These are phyloP conservation scores for Sugiyamaella xylanicola DNA, from an alignment of 1,139 yeast species.

Conservation along the genomic window DNA sequence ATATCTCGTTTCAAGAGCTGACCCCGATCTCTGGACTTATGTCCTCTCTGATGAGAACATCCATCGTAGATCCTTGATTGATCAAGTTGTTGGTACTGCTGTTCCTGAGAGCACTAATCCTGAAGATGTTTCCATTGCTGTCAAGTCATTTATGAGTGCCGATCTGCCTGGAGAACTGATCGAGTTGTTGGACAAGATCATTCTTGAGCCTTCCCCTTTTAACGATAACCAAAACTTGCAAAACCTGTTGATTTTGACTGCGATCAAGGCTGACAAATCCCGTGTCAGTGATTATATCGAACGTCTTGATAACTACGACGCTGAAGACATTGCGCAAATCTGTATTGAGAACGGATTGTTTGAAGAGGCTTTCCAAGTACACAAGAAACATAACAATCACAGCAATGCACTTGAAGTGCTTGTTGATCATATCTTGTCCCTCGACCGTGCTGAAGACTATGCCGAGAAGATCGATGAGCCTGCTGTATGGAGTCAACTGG, in stretches of 20 bases:
- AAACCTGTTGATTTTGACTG: slow-evolving; percentile 88
- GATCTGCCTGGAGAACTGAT: slow-evolving; percentile 90
- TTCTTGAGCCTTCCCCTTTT: slow-evolving; percentile 95
- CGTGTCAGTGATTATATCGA: slow-evolving; percentile 85
- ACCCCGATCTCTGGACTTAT: slow-evolving; percentile 74
- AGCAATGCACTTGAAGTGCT: slow-evolving; percentile 84
- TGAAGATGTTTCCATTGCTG: slow-evolving; percentile 93
- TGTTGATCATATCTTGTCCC: slow-evolving; percentile 89
- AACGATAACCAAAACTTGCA: slow-evolving; percentile 93
- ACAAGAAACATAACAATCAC: slow-evolving; percentile 79
- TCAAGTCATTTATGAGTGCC: slow-evolving; percentile 95
- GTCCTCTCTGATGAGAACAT: slow-evolving; percentile 76
- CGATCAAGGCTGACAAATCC: slow-evolving; percentile 90
- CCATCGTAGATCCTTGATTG: slow-evolving; percentile 88
- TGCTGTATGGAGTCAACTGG: slow-evolving; percentile 92
- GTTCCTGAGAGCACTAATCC: slow-evolving; percentile 95
- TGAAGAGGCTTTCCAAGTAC: slow-evolving; percentile 95
- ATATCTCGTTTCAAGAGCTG: slow-evolving; percentile 84
- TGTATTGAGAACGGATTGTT: slow-evolving; percentile 84
- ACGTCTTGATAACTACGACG: slow-evolving; percentile 87
- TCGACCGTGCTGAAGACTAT: slow-evolving; percentile 91
- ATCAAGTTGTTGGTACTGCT: slow-evolving; percentile 93
- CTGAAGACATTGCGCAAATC: slow-evolving; percentile 89
- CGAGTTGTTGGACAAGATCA: slow-evolving; percentile 92
- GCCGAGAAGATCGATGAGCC: slow-evolving; percentile 88